A percentile compares a stretch with the other conserved stretches of the same genome.
phyloP scores from a whole-genome alignment of 169 alveolate species.

The Ichthyophthirius multifiliis region DNA sequence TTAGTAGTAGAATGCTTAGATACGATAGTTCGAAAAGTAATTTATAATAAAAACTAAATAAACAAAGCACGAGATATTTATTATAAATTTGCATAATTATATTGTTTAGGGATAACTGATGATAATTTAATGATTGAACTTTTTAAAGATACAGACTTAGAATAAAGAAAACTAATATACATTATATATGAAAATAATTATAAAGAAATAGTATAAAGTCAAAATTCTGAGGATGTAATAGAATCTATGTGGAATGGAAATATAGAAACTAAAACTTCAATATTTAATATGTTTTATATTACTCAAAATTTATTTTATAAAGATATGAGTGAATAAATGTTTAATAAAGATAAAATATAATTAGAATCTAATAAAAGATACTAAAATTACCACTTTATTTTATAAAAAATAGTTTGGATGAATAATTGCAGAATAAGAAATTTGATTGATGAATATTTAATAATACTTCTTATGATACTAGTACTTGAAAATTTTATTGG shows the following conservation, averaged over 20 bases:
- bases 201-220: neutral
- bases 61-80: neutral
- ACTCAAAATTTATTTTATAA: neutral
- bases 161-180: neutral
- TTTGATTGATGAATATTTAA: neutral
- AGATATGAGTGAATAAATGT: neutral
- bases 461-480: neutral
- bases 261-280: neutral
- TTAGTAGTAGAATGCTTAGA: neutral
- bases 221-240: neutral
- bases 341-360: neutral
- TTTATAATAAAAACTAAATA: neutral
- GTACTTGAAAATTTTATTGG: neutral
- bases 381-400: neutral
- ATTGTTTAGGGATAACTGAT: neutral
- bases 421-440: neutral
- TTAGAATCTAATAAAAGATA: neutral
- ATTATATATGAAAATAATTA: neutral
- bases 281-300: neutral
- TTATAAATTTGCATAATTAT: neutral
- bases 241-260: conserved; percentile 10
- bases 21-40: neutral
- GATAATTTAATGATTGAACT: neutral
- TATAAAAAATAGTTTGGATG: neutral
- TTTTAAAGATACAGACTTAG: neutral